Base-by-base conservation (phyloP, 768 basidiomycete genomes). In the Lentinula sp. region DNA sequence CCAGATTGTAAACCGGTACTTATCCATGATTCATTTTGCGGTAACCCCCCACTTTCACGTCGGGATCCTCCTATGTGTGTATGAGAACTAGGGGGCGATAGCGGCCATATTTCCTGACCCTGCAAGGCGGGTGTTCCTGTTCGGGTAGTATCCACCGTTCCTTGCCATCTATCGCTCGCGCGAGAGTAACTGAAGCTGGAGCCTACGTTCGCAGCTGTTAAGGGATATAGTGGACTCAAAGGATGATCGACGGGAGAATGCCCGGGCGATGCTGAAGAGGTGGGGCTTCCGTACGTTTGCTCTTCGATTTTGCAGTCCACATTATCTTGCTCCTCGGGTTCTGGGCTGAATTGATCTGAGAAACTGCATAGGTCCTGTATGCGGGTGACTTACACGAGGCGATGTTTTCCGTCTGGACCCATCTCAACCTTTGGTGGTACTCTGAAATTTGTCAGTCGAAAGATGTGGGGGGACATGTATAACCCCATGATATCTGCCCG, bases 341-440 rank as follows among this genome's bases (percentile, higher is more conserved):
- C 79, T 57, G 75, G 75, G 32, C 75, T 77, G 62, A 41, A 9
- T 7, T 37, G 32, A 15, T 36, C 37, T 61, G 60, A 39, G 23
- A 18, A 48, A 35, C 1, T 49, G 16, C 1, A 50, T 8, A 18
- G 6, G 12, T 55, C 50, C 36, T 28, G 18, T 10, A 33, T 57
- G 46, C 60, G 60, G 51, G 50, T 51, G 50, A 79, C 85, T 71
- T 72, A 88, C 87, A 85, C 81, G 56, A 90, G 83, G 61, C 85
- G 77, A 23, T 82, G 77, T 59, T 84, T 81, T 16, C 88, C 86
- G 65, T 92, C 89, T 4, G 84, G 79, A 9, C 86, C 88, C 39
- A 85, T 78, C 64, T 91, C 90, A 35, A 91, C 80, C 68, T 90
- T 84, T 1, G 91, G 92, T 2, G 92, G 92, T 54, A 91, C 85